Percentiles rank a stretch among this genome's conserved stretches.
phyloP scores from a whole-genome alignment of 1,139 yeast species.

The Lizanozyma gosingica region DNA sequence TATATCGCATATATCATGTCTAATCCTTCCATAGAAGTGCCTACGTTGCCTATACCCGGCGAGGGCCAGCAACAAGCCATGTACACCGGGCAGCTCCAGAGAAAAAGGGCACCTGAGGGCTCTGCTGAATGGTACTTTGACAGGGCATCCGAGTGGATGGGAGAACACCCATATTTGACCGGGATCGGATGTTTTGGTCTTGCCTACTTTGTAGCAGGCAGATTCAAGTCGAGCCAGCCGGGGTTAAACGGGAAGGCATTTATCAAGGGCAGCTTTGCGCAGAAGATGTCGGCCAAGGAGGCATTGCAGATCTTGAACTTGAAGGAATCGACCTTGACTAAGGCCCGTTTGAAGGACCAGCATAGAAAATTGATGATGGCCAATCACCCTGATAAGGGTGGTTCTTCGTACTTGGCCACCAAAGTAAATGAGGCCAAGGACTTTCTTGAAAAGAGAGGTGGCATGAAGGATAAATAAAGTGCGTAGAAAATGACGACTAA shows the following conservation, averaged over 20 bases:
- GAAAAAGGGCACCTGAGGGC: constrained; percentile 36
- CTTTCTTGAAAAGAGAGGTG: constrained; percentile 77
- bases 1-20: too few relatives aligned
- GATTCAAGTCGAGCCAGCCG: constrained; percentile 61
- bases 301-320: constrained; percentile 83
- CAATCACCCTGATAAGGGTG: constrained; percentile 98
- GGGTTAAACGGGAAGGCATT: constrained; percentile 68
- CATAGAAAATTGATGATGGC: constrained; percentile 90
- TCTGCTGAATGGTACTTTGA: constrained; percentile 63
- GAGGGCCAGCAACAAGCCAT: constrained; percentile 21
- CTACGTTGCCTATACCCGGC: constrained; percentile 54
- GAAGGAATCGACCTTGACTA: constrained; percentile 68
- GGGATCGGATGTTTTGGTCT: constrained; percentile 62
- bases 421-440: constrained; percentile 97
- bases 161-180: constrained; percentile 70
- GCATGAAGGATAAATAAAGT: constrained; percentile 39
- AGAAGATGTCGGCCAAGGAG: constrained; percentile 83
- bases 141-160: constrained; percentile 51
- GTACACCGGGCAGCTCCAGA: constrained; percentile 36
- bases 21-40: constrained; percentile 33
- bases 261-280: constrained; percentile 80
- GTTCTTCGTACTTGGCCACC: constrained; percentile 90
- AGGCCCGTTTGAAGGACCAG: constrained; percentile 77
- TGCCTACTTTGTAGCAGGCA: constrained; percentile 60
- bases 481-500: too few relatives aligned